Percentiles rank a stretch among this genome's conserved stretches.
phyloP scores from a whole-genome alignment of 2,329 filamentous ascomycete species.

The Trichophyton schoenleinii region DNA sequence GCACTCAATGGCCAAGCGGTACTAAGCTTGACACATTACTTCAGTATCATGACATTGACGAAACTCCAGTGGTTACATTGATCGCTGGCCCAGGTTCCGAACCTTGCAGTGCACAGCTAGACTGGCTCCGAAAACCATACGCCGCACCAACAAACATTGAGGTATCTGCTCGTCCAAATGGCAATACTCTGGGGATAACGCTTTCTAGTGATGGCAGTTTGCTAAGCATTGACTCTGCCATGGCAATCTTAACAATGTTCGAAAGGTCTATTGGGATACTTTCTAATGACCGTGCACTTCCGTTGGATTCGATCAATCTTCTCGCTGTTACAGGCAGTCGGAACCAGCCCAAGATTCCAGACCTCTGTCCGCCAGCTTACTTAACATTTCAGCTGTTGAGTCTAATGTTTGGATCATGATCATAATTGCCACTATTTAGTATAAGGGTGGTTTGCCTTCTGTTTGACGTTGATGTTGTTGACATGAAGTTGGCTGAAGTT shows the following conservation, averaged over 20 bases:
- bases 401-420: conserved; percentile 5
- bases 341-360: not conserved
- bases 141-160: conserved; percentile 7
- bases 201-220: conserved; percentile 4
- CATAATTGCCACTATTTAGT: not conserved
- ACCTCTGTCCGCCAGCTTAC: conserved; percentile 7
- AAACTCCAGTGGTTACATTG: conserved; percentile 7
- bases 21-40: conserved; percentile 5
- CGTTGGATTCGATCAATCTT: not conserved
- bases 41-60: conserved; percentile 10
- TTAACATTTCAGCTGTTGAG: conserved; percentile 8
- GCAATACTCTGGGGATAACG: conserved; percentile 3
- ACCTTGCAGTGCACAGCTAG: not conserved
- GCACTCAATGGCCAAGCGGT: conserved; percentile 2
- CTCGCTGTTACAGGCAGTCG: not conserved
- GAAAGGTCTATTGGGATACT: conserved; percentile 2
- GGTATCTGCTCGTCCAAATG: conserved; percentile 8
- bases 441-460: not conserved
- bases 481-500: too few species aligned
- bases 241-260: conserved; percentile 1
- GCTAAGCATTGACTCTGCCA: not conserved
- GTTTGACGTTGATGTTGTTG: not conserved
- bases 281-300: not conserved
- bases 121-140: conserved; percentile 9
- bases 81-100: not conserved